Conservation (phyloP, 2,329 filamentous ascomycete genomes). For the Apiospora rasikravindrae region DNA sequence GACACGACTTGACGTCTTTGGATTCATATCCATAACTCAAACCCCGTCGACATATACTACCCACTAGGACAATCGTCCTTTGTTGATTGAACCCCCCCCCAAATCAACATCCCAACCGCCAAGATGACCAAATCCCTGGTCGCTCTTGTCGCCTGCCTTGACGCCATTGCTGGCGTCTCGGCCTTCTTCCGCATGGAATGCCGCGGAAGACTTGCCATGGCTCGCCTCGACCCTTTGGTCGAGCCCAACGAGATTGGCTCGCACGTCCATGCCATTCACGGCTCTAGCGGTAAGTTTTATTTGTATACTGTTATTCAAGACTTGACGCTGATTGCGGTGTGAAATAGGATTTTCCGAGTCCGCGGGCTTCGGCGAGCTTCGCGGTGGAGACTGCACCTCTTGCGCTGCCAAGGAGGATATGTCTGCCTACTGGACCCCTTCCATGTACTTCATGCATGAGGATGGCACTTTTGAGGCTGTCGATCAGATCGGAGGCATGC, state of each 20-base stretch:
- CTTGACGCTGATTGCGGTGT: neutral
- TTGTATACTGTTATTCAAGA: neutral
- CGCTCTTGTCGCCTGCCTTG: conserved; percentile 35
- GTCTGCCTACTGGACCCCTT: conserved; percentile 87
- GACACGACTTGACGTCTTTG: neutral
- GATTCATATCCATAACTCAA: conserved; percentile 2
- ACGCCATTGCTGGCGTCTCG: conserved; percentile 45
- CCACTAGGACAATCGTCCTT: neutral
- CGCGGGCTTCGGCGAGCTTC: conserved; percentile 63
- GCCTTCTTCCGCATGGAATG: conserved; percentile 95
- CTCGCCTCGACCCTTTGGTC: conserved; percentile 79
- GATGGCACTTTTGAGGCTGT: conserved; percentile 74
- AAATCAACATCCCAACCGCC: conserved; percentile 3
- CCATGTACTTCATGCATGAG: conserved; percentile 75
- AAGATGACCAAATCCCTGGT: conserved; percentile 33
- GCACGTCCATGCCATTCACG: conserved; percentile 79
- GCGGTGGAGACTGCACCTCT: conserved; percentile 73
- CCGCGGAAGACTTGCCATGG: conserved; percentile 70
- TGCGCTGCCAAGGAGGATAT: conserved; percentile 81
- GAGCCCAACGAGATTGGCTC: conserved; percentile 61
- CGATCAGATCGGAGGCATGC: conserved; percentile 78
- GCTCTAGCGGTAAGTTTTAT: conserved; percentile 70
- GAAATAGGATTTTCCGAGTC: conserved; percentile 67
- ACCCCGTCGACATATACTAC: neutral
- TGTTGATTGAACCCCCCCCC: neutral